Evolutionary conservation across 805 yeast species (phyloP), one percentile per base, ranked within the genome.

Genomic region (Torulaspora quercuum): DNA sequence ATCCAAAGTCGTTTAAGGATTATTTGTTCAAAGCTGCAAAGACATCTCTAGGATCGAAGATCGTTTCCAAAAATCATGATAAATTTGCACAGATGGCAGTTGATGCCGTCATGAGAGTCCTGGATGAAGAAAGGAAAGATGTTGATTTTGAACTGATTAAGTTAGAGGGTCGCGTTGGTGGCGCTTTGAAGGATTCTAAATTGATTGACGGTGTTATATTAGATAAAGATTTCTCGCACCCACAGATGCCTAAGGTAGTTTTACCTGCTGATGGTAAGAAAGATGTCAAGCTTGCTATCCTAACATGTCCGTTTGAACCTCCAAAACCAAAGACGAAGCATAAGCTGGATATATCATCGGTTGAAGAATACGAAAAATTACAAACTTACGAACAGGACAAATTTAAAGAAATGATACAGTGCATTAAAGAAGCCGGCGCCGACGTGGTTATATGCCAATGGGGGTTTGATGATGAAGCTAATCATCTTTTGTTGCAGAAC

Each of bases 321-420:
- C 99, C 99, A 54, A 92, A 92, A 68, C 99, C 99, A 50, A 92
- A 92, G 70, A 92, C 99, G 15, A 92, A 92, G 68, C 98, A 90
- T 69, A 90, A 90, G 73, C 73, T 90, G 53, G 95, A 90, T 61
- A 90, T 90, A 46, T 76, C 90, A 10, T 67, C 83, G n/a, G 96
- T 88, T 13, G 97, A 89, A 55, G 98, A 92, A 66, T 92, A 89
- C 68, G 76, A 82, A 62, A 82, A 78, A 46, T 74, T 92, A 59
- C 98, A 94, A 68, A 76, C 76, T 35, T 92, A 92, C 63, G 99
- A 92, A 70, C 90, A 82, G 51, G 80, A 82, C 46, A 88, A 87
- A 62, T 92, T 92, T 59, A 75, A 72, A 58, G 87, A 85, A 61
- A 92, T 92, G 98, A 88, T 92, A 42, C 72, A 80, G 42, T 67